Evolutionary conservation across 805 yeast genomes (phyloP).

Genomic region (Kodamaea kakaduensis): DNA sequence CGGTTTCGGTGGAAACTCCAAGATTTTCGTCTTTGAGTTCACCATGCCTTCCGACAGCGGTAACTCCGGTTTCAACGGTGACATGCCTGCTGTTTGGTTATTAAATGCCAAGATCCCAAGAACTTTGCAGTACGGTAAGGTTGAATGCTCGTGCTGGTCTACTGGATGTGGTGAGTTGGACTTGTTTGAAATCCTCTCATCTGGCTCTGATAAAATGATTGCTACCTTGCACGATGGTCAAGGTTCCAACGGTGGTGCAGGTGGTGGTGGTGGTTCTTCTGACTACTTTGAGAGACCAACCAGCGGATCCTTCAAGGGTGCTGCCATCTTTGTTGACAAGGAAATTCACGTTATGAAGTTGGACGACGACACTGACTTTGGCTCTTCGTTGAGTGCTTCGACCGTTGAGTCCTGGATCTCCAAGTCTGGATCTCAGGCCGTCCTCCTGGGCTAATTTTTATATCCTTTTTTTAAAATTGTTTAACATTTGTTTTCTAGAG

Average conservation of each 20-base stretch:
- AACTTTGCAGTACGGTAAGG: slow-evolving; percentile 86
- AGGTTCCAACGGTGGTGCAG: slow-evolving; percentile 50
- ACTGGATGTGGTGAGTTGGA: slow-evolving; percentile 98
- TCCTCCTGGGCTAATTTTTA: slow-evolving; percentile 12
- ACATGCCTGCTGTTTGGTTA: slow-evolving; percentile 98
- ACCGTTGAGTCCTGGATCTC: slow-evolving; percentile 61
- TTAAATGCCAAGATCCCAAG: slow-evolving; percentile 95
- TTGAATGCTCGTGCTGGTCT: slow-evolving; percentile 90
- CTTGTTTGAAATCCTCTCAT: slow-evolving; percentile 78
- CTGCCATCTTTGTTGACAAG: slow-evolving; percentile 65
- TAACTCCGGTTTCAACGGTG: slow-evolving; percentile 57
- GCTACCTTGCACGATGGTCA: slow-evolving; percentile 83
- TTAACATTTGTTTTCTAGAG: neutral
- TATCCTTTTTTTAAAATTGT: slow-evolving; percentile 1
- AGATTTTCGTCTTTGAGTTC: slow-evolving; percentile 91
- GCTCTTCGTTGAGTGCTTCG: slow-evolving; percentile 44
- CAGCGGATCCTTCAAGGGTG: slow-evolving; percentile 75
- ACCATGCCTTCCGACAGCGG: slow-evolving; percentile 76
- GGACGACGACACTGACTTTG: slow-evolving; percentile 47
- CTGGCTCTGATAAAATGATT: slow-evolving; percentile 73
- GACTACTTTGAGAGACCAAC: slow-evolving; percentile 90
- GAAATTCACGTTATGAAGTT: slow-evolving; percentile 60
- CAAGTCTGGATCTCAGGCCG: slow-evolving; percentile 47
- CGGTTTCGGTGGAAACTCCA: slow-evolving; percentile 81
- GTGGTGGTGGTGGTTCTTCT: slow-evolving; percentile 82